Evolutionary conservation across 2,329 filamentous ascomycete species (phyloP).

Genomic region (Cercospora nicotianae): DNA sequence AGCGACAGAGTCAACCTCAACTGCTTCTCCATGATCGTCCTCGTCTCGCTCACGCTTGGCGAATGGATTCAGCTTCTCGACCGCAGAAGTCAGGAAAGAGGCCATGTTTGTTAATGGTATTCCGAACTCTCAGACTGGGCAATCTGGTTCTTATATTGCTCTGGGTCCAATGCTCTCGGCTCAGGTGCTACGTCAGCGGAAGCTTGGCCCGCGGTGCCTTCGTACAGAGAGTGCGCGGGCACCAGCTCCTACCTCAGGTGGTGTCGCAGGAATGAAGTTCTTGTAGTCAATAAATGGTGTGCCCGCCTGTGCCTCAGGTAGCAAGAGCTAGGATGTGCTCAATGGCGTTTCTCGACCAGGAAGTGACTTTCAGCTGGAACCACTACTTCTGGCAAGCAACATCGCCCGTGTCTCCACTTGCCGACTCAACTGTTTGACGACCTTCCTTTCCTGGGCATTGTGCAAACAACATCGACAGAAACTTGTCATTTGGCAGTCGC

Average conservation of each 20-base stretch:
- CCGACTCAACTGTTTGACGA: neutral
- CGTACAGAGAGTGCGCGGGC: neutral
- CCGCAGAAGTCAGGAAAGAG: constrained; percentile 29
- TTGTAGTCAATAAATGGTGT: neutral
- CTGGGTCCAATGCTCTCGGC: neutral
- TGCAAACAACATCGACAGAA: constrained; percentile 4
- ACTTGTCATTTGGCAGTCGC: neutral
- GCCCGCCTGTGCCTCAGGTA: neutral
- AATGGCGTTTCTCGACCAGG: neutral
- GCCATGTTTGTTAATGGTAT: constrained; percentile 9
- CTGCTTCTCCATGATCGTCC: constrained; percentile 56
- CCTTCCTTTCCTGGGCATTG: constrained; percentile 8
- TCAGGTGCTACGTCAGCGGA: neutral
- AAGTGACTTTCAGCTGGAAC: neutral
- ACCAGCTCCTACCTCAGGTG: neutral
- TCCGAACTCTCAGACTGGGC: neutral
- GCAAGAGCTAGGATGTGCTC: neutral
- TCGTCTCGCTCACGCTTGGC: constrained; percentile 42
- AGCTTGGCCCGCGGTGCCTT: neutral
- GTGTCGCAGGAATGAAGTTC: neutral
- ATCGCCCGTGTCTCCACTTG: neutral
- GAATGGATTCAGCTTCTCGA: constrained; percentile 47
- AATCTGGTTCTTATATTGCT: neutral
- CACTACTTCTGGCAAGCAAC: neutral
- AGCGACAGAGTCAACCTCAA: constrained; percentile 53